phyloP scores from a whole-genome alignment of 2,329 filamentous ascomycete species.

The Malbranchea zuffiana region DNA sequence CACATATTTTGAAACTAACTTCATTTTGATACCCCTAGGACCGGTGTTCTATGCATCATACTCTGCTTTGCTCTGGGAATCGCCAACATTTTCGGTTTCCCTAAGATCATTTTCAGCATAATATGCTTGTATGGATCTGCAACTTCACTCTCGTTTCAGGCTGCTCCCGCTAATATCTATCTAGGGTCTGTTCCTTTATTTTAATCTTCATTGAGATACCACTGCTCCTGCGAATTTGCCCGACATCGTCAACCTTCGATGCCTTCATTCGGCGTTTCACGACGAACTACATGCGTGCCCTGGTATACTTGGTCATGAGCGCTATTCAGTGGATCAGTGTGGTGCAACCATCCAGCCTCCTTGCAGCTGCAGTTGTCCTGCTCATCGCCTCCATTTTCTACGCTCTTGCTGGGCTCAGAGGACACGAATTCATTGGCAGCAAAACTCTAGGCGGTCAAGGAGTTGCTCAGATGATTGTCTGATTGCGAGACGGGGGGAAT shows the following conservation, averaged over 20 bases:
- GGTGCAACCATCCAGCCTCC: conserved; percentile 55
- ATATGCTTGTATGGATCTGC: conserved; percentile 45
- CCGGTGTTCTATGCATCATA: conserved; percentile 49
- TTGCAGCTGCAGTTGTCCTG: conserved; percentile 76
- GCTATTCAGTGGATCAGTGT: conserved; percentile 75
- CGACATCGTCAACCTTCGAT: conserved; percentile 84
- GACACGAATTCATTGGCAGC: conserved; percentile 48
- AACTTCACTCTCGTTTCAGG: no score
- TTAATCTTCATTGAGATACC: conserved; percentile 85
- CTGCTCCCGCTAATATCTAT: neutral
- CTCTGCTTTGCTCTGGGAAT: conserved; percentile 58
- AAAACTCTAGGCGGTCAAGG: conserved; percentile 92
- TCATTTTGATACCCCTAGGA: conserved; percentile 24
- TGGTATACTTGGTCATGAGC: conserved; percentile 71
- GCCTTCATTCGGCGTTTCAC: conserved; percentile 79
- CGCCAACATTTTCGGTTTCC: conserved; percentile 55
- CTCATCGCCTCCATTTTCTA: conserved; percentile 72
- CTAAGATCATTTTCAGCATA: conserved; percentile 48
- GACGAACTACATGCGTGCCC: conserved; percentile 93
- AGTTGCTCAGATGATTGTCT: conserved; percentile 97
- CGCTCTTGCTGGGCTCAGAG: conserved; percentile 35
- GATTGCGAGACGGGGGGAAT: no score
- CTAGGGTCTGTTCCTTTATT: conserved; percentile 57
- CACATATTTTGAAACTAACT: neutral
- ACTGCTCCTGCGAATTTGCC: conserved; percentile 91